Percentiles rank a stretch among this genome's conserved stretches.
phyloP scores from a whole-genome alignment of 2,329 filamentous ascomycete genomes.

The Colletotrichum simmondsii region DNA sequence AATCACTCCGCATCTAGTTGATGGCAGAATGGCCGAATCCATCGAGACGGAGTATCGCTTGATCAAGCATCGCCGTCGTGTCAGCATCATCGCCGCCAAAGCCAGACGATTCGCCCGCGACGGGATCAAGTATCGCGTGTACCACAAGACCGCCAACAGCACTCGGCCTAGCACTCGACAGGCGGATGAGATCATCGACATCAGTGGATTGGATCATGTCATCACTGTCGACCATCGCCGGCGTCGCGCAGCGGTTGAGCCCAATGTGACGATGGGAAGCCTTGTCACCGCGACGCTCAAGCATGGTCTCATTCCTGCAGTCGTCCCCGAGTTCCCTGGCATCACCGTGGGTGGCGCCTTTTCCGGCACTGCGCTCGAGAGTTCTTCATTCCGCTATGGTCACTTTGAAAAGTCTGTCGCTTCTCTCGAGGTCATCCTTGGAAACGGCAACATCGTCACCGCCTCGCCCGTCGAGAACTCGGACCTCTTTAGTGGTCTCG shows the following conservation, averaged over 20 bases:
- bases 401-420: conserved; percentile 74
- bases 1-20: neutral
- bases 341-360: conserved; percentile 77
- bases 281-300: conserved; percentile 67
- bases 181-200: conserved; percentile 71
- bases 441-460: conserved; percentile 63
- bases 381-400: conserved; percentile 73
- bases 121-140: conserved; percentile 72
- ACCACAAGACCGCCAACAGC: conserved; percentile 81
- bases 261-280: conserved; percentile 76
- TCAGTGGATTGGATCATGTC: conserved; percentile 71
- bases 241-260: conserved; percentile 71
- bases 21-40: neutral
- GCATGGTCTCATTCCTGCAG: conserved; percentile 67
- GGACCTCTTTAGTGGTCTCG: conserved; percentile 69
- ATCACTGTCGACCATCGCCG: conserved; percentile 64
- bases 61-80: conserved; percentile 40
- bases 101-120: conserved; percentile 54
- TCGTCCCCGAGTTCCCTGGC: conserved; percentile 78
- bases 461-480: conserved; percentile 57
- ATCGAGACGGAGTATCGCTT: neutral
- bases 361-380: conserved; percentile 74
- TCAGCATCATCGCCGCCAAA: conserved; percentile 52
- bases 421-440: conserved; percentile 71
- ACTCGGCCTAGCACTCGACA: conserved; percentile 67